Percentiles rank a stretch among this genome's conserved stretches.
Evolutionary conservation across 306 rosid species (phyloP).

Genomic region (Erythrophleum fordii): DNA sequence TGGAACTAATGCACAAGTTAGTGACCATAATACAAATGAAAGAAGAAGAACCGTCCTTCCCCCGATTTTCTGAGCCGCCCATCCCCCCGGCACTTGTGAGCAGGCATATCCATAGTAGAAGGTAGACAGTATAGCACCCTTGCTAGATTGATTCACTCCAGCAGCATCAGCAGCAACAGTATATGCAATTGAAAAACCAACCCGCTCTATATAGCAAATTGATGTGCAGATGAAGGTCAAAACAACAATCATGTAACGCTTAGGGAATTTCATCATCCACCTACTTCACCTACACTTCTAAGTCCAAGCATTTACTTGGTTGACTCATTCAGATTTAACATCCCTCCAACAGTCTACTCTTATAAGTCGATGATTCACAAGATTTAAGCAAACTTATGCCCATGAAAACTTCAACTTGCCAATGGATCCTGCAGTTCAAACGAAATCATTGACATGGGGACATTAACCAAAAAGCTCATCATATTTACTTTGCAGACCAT

Average conservation of each 20-base stretch:
- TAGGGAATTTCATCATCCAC: constrained; percentile 53
- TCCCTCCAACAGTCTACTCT: neutral
- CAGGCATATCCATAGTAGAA: constrained; percentile 96
- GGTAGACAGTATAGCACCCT: constrained; percentile 82
- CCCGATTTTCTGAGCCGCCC: constrained; percentile 91
- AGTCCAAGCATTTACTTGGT: constrained; percentile 12
- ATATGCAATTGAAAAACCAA: constrained; percentile 93
- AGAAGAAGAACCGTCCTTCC: constrained; percentile 84
- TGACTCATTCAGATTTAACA: constrained; percentile 16
- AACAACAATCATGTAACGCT: constrained; percentile 81
- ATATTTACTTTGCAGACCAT: neutral
- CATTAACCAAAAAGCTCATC: neutral
- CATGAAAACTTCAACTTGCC: neutral
- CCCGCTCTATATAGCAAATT: constrained; percentile 88
- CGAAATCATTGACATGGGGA: neutral
- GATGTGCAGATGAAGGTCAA: constrained; percentile 89
- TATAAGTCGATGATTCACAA: neutral
- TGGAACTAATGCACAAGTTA: constrained; percentile 85
- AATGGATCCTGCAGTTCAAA: neutral
- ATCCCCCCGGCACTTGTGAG: constrained; percentile 98
- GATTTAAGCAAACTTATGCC: neutral
- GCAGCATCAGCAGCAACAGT: constrained; percentile 88
- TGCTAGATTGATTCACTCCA: constrained; percentile 77
- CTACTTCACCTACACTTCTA: constrained; percentile 5
- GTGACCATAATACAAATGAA: constrained; percentile 84